These are phyloP conservation scores for Quercus engelmannii DNA, from an alignment of 306 rosid genomes.

Conservation along the genomic window DNA sequence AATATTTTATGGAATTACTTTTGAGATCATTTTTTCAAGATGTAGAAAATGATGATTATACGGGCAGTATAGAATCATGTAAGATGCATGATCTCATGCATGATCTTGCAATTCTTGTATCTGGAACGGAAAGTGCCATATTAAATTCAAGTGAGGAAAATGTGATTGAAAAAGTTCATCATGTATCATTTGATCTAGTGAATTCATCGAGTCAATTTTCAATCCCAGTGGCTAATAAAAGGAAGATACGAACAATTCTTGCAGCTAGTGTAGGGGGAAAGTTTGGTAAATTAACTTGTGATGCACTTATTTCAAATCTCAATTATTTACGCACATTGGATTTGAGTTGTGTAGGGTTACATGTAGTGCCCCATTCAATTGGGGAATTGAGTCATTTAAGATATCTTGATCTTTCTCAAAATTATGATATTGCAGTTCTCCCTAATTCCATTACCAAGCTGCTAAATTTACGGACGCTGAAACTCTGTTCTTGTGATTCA, in stretches of 20 bases:
- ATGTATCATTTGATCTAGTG: background rate
- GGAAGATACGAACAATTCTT: slow-evolving; percentile 13
- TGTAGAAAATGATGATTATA: too few relatives aligned
- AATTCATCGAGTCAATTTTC: too few relatives aligned
- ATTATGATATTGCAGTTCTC: background rate
- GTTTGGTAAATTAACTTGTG: too few relatives aligned
- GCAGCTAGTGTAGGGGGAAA: background rate
- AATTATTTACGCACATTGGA: slow-evolving; percentile 13
- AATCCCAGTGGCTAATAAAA: background rate
- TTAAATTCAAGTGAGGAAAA: too few relatives aligned
- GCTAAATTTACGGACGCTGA: slow-evolving; percentile 9
- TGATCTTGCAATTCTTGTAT: too few relatives aligned
- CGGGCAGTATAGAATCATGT: too few relatives aligned
- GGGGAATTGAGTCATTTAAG: slow-evolving; percentile 8
- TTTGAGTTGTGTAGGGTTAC: slow-evolving; percentile 1
- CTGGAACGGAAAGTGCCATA: too few relatives aligned
- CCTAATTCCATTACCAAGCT: background rate
- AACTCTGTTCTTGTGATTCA: background rate
- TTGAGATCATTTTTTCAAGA: too few relatives aligned
- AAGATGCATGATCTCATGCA: too few relatives aligned
- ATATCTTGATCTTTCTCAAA: background rate
- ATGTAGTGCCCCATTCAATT: slow-evolving; percentile 7
- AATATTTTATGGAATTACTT: too few relatives aligned
- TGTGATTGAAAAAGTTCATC: background rate
- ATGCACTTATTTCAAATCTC: too few relatives aligned